These are phyloP conservation scores for Prillingera fragicola DNA, from an alignment of 1,284 basidiomycete genomes.

Conservation along the genomic window DNA sequence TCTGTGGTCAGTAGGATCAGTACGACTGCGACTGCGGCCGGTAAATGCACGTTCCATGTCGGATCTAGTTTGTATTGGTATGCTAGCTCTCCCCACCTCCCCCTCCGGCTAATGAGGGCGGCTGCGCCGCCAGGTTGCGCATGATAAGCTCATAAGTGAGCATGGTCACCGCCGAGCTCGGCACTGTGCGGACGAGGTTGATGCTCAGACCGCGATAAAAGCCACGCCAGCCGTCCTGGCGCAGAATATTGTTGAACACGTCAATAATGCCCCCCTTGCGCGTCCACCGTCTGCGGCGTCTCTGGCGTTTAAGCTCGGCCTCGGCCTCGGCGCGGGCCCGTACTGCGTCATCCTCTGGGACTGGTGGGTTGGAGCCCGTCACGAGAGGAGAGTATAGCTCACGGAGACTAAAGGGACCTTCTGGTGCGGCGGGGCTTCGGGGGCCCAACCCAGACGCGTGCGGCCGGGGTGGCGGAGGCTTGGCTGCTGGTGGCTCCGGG, in stretches of 20 bases:
- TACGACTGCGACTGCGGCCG: no score
- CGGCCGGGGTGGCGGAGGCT: neutral
- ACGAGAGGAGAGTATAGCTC: constrained; percentile 26
- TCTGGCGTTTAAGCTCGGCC: neutral
- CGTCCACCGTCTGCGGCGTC: neutral
- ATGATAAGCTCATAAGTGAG: constrained; percentile 62
- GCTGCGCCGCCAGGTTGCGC: constrained; percentile 48
- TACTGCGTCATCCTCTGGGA: neutral
- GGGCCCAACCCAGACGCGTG: neutral
- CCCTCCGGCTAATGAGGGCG: no score
- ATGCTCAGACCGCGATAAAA: constrained; percentile 86
- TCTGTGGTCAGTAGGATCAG: no score
- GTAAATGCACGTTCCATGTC: no score
- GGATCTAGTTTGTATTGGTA: no score
- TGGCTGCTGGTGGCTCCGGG: neutral
- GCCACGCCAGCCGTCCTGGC: constrained; percentile 75
- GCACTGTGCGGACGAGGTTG: constrained; percentile 85
- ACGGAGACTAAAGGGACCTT: neutral
- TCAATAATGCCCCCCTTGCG: constrained; percentile 57
- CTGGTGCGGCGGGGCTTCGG: neutral
- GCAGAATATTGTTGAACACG: constrained; percentile 65
- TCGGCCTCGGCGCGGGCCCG: neutral
- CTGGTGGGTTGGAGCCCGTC: constrained; percentile 26
- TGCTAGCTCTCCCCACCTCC: no score
- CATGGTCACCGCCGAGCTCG: constrained; percentile 89